phyloP scores from a whole-genome alignment of 129 eudicot species.

The Solidago caesia region DNA sequence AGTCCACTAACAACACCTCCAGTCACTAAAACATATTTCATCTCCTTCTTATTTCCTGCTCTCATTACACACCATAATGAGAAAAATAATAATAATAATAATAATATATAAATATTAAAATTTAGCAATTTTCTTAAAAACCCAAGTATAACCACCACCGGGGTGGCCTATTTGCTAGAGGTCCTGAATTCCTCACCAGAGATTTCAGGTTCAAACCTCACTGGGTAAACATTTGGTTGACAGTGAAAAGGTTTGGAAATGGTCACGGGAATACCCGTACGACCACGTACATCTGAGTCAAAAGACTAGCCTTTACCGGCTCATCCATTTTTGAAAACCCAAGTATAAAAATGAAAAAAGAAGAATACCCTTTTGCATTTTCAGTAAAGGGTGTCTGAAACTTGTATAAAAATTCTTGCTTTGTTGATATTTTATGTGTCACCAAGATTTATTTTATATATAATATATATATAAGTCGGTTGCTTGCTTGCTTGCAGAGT shows the following conservation, averaged over 20 bases:
- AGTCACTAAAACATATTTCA: constrained; percentile 82
- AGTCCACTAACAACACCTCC: constrained; percentile 93
- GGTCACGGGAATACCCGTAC: too few species aligned
- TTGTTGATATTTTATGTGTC: constrained; percentile 2
- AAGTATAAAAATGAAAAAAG: constrained; percentile 3
- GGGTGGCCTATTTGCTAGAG: too few species aligned
- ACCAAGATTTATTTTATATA: constrained; percentile 7
- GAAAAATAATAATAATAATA: not conserved
- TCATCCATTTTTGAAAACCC: too few species aligned
- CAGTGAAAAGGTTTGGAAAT: too few species aligned
- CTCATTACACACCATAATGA: constrained; percentile 18
- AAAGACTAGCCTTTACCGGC: too few species aligned
- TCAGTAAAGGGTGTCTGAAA: not conserved
- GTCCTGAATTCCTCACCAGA: too few species aligned
- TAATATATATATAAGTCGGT: not conserved
- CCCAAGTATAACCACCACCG: not conserved
- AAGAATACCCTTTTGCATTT: constrained; percentile 34
- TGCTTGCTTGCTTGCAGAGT: not conserved
- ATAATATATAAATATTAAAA: not conserved
- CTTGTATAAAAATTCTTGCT: constrained; percentile 8
- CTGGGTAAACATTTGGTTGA: too few species aligned
- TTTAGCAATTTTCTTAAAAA: not conserved
- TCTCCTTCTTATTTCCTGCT: constrained; percentile 29
- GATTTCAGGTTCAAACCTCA: too few species aligned
- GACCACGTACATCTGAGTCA: too few species aligned